Conservation (phyloP, 768 basidiomycete genomes). For the Lactifluus pinguis region DNA sequence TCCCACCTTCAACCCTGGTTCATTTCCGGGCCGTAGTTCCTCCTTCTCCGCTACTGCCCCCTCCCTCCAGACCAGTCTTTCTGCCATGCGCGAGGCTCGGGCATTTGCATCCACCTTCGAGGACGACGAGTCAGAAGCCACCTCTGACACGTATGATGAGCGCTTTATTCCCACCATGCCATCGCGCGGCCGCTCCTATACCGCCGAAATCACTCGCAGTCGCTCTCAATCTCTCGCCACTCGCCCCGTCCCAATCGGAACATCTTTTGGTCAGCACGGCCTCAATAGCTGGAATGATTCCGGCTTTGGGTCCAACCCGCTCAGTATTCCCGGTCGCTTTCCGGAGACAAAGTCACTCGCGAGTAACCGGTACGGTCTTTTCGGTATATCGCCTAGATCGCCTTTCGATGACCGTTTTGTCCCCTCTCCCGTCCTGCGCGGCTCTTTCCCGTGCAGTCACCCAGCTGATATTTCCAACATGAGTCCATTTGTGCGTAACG, state of each 20-base stretch:
- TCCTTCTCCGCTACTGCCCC: conserved; percentile 51
- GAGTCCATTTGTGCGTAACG: conserved; percentile 79
- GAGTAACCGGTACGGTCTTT: conserved; percentile 54
- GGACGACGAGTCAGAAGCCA: conserved; percentile 65
- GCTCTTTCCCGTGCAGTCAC: conserved; percentile 31
- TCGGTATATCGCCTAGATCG: conserved; percentile 48
- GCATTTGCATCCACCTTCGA: conserved; percentile 70
- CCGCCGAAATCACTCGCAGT: conserved; percentile 58
- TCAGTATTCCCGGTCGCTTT: conserved; percentile 49
- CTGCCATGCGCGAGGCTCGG: conserved; percentile 54
- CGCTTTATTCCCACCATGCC: conserved; percentile 37
- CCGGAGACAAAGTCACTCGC: conserved; percentile 56
- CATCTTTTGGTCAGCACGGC: conserved; percentile 31
- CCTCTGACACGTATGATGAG: conserved; percentile 44
- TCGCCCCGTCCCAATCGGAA: conserved; percentile 46
- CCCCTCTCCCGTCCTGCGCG: conserved; percentile 35
- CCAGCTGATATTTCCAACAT: conserved; percentile 61
- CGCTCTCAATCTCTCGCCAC: conserved; percentile 68
- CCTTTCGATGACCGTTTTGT: conserved; percentile 45
- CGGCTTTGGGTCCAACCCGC: conserved; percentile 42
- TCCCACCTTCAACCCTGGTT: conserved; percentile 35
- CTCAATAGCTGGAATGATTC: conserved; percentile 54
- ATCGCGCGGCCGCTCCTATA: conserved; percentile 49
- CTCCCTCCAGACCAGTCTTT: conserved; percentile 44
- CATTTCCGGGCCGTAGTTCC: conserved; percentile 53